Evolutionary conservation across 2,329 filamentous ascomycete genomes (phyloP).

Genomic region (Cordyceps farinosa): DNA sequence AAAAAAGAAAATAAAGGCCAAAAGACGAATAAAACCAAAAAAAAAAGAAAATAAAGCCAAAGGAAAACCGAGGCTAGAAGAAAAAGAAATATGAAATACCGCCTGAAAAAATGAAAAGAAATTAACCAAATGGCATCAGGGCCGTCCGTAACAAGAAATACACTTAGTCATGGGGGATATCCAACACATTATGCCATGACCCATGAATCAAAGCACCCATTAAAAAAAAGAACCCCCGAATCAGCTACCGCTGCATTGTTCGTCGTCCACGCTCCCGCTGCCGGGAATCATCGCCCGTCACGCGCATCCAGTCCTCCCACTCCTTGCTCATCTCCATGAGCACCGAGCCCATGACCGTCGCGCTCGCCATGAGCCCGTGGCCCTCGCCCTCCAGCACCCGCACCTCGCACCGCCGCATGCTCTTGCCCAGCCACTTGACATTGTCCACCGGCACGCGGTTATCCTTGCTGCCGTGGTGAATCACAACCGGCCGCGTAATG

Average conservation of each 20-base stretch:
- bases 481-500: slow-evolving; percentile 84
- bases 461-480: slow-evolving; percentile 90
- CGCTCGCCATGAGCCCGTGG: slow-evolving; percentile 93
- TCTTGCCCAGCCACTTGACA: slow-evolving; percentile 88
- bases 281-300: slow-evolving; percentile 43
- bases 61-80: too few relatives aligned
- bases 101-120: too few relatives aligned
- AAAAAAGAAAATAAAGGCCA: background rate
- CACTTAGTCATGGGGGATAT: background rate
- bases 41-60: too few relatives aligned
- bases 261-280: slow-evolving; percentile 12
- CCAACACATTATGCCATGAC: background rate
- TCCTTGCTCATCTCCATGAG: slow-evolving; percentile 90
- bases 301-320: slow-evolving; percentile 82
- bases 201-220: background rate
- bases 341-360: slow-evolving; percentile 88
- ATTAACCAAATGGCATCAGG: background rate
- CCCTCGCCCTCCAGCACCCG: slow-evolving; percentile 86
- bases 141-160: background rate
- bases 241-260: background rate
- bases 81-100: background rate
- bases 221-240: background rate
- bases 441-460: slow-evolving; percentile 92
- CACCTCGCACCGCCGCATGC: slow-evolving; percentile 91
- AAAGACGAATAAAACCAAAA: background rate